phyloP scores from a whole-genome alignment of 768 basidiomycete species.

The Tulasnella sp. region DNA sequence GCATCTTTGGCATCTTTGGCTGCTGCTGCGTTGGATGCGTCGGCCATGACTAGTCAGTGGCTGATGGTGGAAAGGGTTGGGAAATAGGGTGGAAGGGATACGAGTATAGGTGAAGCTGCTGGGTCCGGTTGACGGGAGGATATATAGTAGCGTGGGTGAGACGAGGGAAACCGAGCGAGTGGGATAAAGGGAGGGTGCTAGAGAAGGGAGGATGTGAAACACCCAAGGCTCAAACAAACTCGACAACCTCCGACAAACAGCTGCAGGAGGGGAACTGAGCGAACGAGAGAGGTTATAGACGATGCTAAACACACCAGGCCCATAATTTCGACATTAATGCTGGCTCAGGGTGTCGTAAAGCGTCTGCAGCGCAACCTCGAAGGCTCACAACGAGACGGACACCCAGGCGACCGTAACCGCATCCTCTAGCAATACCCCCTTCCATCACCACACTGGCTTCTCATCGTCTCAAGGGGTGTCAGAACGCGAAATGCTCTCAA shows the following conservation, averaged over 20 bases:
- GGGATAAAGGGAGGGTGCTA: not conserved
- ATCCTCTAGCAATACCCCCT: not conserved
- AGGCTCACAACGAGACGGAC: not conserved
- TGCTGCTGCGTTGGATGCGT: conserved; percentile 20
- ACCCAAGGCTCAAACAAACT: conserved; percentile 7
- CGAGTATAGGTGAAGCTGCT: not conserved
- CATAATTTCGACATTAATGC: not conserved
- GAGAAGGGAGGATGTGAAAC: conserved; percentile 1
- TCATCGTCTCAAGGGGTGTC: not conserved
- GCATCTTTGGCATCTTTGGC: conserved; percentile 26
- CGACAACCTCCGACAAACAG: conserved; percentile 7
- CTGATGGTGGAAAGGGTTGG: not conserved
- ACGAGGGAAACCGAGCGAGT: not conserved
- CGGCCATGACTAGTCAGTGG: conserved; percentile 17
- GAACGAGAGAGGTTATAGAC: not conserved
- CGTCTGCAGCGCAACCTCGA: not conserved
- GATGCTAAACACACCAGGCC: not conserved
- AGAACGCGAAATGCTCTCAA: not conserved
- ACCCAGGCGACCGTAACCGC: conserved; percentile 5
- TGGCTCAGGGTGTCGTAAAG: not conserved
- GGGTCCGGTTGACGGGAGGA: not conserved
- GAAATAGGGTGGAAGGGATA: not conserved
- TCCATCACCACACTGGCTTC: conserved; percentile 1
- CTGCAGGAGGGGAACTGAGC: not conserved
- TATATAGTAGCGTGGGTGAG: not conserved